Base-by-base conservation (phyloP, 1,139 yeast genomes). In the Hemisphaericaspora subhashii region DNA sequence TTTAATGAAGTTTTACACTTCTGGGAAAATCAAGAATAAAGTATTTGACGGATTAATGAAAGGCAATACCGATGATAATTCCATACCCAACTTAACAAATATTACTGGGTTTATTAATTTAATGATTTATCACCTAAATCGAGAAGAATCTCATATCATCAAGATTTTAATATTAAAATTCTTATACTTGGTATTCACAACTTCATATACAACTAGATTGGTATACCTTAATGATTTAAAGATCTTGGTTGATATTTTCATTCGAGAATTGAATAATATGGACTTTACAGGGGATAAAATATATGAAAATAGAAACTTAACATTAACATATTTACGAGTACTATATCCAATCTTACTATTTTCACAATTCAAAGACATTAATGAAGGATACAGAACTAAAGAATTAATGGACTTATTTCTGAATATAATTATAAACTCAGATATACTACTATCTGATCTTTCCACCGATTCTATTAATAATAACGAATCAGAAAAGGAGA, bases 211-310 rank as follows among this genome's bases (percentile, higher is more conserved):
- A 0, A 68, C 79, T 30, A 86, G 84, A 38, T 73, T 83, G 44
- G 77, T 86, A 38, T 92, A 92, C 57, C 68, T 86, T 44, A 92
- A 92, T 54, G 98, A 92, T 58, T 64, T 90, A 43, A 81, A 84
- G 52, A 95, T 92, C 5, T 72, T 92, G 44, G 80, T 86, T n/a
- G 96, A 89, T 50, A 88, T 92, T 7, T 72, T 90, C 39, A 72
- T 89, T 4, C 67, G 98, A 41, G 96, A 90, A 57, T 68, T 90
- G 40, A 77, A 78, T 47, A 81, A 89, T 54, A 62, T 88, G 36
- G 79, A 73, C 28, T 66, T 62, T 42, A 45, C 59, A 14, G 57
- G 55, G n/a, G 54, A 55, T 10, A 33, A 18, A 2, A 76, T 75
- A 20, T 77, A 77, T 30, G 89, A 83, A 46, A 70, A 77, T 35